Percentiles rank a stretch among this genome's conserved stretches.
These are phyloP conservation scores for Aleurites moluccanus DNA, from an alignment of 441 rosid species.

Conservation along the genomic window DNA sequence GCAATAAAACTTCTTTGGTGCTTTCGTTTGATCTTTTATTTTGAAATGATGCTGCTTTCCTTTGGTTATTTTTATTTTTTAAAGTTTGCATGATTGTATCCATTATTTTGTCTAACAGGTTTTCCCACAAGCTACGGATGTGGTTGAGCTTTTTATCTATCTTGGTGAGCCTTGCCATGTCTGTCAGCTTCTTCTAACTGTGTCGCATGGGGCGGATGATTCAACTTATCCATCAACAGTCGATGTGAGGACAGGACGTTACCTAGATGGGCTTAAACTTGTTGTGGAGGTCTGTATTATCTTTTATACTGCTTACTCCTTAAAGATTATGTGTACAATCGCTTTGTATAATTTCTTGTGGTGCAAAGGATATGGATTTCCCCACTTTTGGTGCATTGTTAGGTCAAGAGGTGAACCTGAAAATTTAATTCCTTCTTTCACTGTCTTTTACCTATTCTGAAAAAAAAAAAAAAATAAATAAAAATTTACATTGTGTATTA, in stretches of 20 bases:
- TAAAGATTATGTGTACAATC: slow-evolving; percentile 18
- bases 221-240: slow-evolving; percentile 80
- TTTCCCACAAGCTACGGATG: slow-evolving; percentile 79
- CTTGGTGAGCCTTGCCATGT: slow-evolving; percentile 97
- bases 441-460: neutral
- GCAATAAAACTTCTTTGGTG: slow-evolving; percentile 13
- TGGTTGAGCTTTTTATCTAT: slow-evolving; percentile 83
- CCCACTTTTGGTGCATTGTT: neutral
- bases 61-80: neutral
- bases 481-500: neutral
- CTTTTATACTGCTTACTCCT: slow-evolving; percentile 16
- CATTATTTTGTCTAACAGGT: slow-evolving; percentile 51
- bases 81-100: slow-evolving; percentile 11
- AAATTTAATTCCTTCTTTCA: neutral
- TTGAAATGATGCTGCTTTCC: neutral
- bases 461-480: too few relatives aligned
- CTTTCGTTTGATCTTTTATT: neutral
- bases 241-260: slow-evolving; percentile 87
- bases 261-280: slow-evolving; percentile 75
- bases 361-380: neutral
- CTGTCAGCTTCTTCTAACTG: slow-evolving; percentile 86
- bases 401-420: neutral
- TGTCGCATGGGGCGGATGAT: slow-evolving; percentile 93
- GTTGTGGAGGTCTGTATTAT: slow-evolving; percentile 77
- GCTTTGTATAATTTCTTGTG: slow-evolving; percentile 7